Evolutionary conservation across 2,329 filamentous ascomycete species (phyloP).

Genomic region (Fusarium udum): DNA sequence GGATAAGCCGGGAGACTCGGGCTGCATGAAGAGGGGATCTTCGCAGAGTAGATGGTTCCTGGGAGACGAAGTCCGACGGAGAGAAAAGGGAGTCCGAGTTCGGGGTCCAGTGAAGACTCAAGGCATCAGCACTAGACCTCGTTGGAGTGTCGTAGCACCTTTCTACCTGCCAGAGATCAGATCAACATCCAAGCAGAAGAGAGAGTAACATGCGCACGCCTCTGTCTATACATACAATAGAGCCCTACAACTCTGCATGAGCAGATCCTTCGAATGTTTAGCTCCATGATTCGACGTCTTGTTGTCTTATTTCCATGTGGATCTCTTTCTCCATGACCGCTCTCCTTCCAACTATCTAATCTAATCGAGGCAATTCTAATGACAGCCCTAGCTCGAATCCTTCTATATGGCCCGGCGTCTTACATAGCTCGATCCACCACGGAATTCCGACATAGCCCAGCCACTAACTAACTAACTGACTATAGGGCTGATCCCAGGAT

Average conservation of each 20-base stretch:
- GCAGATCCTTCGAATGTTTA: background rate
- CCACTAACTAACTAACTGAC: background rate
- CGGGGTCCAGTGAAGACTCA: background rate
- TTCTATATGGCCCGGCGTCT: background rate
- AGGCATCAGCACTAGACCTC: slow-evolving; percentile 31
- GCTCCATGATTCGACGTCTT: background rate
- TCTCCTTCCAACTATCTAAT: background rate
- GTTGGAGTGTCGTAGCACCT: background rate
- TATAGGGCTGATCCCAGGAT: slow-evolving; percentile 27
- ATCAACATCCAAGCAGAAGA: slow-evolving; percentile 2
- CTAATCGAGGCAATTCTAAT: background rate
- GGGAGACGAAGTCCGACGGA: slow-evolving; percentile 1
- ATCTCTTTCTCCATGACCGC: background rate
- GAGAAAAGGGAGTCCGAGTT: slow-evolving; percentile 3
- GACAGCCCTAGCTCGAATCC: background rate
- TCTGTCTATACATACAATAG: background rate
- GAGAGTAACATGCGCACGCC: background rate
- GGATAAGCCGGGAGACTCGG: slow-evolving; percentile 18
- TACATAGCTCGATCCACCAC: background rate
- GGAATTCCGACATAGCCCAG: slow-evolving; percentile 15
- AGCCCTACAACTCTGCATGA: slow-evolving; percentile 5
- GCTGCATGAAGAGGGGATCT: slow-evolving; percentile 29
- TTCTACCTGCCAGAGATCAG: slow-evolving; percentile 1
- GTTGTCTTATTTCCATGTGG: background rate
- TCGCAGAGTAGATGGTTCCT: slow-evolving; percentile 30